Evolutionary conservation across 169 alveolate species (phyloP), one percentile per base, ranked within the genome.

Genomic region (Cryptosporidium sp.): DNA sequence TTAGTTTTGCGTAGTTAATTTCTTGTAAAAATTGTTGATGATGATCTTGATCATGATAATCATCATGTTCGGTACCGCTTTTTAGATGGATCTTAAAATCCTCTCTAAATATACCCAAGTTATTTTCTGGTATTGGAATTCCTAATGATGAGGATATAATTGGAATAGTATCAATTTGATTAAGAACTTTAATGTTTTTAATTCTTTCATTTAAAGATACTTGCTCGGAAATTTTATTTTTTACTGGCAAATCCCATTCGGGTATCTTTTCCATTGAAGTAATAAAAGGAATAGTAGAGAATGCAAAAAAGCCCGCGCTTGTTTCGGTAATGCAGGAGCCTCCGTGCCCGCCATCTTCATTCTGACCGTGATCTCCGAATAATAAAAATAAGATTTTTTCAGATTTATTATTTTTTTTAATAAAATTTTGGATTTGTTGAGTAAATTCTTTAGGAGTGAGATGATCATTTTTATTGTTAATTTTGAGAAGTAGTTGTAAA

Each of bases 301-400:
- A 65, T 21, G 75, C 89, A 33, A 80, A 80, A 35, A 80, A 23
- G 12, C 80, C 89, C 18, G 89, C 61, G 52, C 53, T 44, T 2
- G 75, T 39, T 65, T 80, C 89, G 10, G 45, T n/a, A 14, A 62
- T 65, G 16, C 56, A 29, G 21, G 73, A 45, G 35, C 89, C 89
- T 6, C 89, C 89, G 23, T 80, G 89, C 23, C 68, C 80, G 35
- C 89, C 89, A 61, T 29, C 9, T 26, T 80, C 75, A 65, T 21
- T 80, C 26, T 80, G 89, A 2, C 89, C 89, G 9, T 80, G 89
- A 16, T 80, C 89, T 1, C 89, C 89, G 35, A 80, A 80, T 7
- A 80, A 51, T 8, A 80, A 44, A 14, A 80, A 80, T 12, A 80
- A 33, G 21, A 80, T 80, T 80, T 48, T 80, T 39, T 73, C 71